Evolutionary conservation across 352 stramenopile species (phyloP), one percentile per base, ranked within the genome.

Genomic region (Globisporangium yorkense): DNA sequence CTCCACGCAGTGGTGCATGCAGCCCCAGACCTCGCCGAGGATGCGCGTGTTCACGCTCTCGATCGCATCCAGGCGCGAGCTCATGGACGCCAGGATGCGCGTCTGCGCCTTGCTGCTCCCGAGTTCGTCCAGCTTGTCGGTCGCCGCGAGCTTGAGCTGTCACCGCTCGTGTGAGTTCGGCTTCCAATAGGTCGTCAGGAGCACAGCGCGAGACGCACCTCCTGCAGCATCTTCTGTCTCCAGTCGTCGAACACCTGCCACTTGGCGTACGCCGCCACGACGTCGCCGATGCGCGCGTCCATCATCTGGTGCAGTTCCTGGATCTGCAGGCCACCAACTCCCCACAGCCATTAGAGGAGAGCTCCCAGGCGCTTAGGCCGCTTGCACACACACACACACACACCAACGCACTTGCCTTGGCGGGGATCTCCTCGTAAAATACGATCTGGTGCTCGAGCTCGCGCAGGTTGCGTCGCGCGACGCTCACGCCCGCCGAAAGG

Each of bases 1-100:
- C 62, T 94, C 79, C 4, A 94, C 77, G 39, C 84, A 92, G 66
- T 94, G 82, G 41, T 90, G 67, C 74, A 92, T 73, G 48, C 83
- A 92, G 2, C 80, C 80, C 78, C 77, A 90, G 1, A 90, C 80
- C 61, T 92, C 83, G 7, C 60, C 74, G n/a, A 76, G 57, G 56
- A 92, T 87, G n/a, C 82, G 82, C 13, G 68, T 67, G 45, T 83
- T 64, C 2, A 92, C 56, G 20, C 55, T 74, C 46, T 92, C 80
- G 40, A 94, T 71, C 2, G 66, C 78, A 5, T 71, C 74, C 13
- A 94, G 56, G 18, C 84, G 79, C 13, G 84, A 77, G 1, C 54
- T 67, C 72, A 94, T 88, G 15, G 83, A 86, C n/a, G 70, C 62
- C 47, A 94, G 63, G 51, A 92, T 74, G 9, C 78, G 80, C 2